Percentiles rank a stretch among this genome's conserved stretches.
phyloP scores from a whole-genome alignment of 2,329 filamentous ascomycete species.

The Monosporascus sp. region DNA sequence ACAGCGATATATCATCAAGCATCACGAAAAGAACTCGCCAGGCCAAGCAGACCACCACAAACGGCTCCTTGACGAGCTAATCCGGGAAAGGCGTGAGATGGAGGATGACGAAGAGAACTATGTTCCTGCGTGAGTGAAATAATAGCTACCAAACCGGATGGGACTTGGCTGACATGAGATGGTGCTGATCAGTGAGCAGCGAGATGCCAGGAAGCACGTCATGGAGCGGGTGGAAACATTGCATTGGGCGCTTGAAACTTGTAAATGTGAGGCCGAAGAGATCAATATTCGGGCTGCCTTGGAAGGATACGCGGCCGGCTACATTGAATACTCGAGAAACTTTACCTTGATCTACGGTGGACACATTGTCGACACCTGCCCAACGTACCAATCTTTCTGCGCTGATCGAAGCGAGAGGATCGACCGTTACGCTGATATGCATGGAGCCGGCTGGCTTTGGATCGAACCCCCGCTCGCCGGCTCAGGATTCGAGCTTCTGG shows the following conservation, averaged over 20 bases:
- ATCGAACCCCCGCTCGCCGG: constrained; percentile 37
- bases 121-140: constrained; percentile 22
- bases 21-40: constrained; percentile 21
- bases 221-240: constrained; percentile 28
- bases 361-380: constrained; percentile 35
- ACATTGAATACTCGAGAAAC: constrained; percentile 33
- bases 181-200: constrained; percentile 10
- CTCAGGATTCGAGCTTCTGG: constrained; percentile 13
- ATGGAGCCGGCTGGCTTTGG: constrained; percentile 42
- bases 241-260: constrained; percentile 24
- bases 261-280: constrained; percentile 30
- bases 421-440: constrained; percentile 29
- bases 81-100: constrained; percentile 21
- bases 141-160: neutral
- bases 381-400: constrained; percentile 34
- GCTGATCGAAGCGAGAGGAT: constrained; percentile 33
- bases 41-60: constrained; percentile 16
- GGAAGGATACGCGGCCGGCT: constrained; percentile 33
- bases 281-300: constrained; percentile 39
- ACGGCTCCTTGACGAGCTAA: constrained; percentile 18
- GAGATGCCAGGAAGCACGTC: constrained; percentile 25
- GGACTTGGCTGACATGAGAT: neutral
- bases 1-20: constrained; percentile 26
- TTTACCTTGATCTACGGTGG: constrained; percentile 41
- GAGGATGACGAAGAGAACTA: constrained; percentile 29